Base-by-base conservation (phyloP, 768 basidiomycete species). In the Trametes meyenii region DNA sequence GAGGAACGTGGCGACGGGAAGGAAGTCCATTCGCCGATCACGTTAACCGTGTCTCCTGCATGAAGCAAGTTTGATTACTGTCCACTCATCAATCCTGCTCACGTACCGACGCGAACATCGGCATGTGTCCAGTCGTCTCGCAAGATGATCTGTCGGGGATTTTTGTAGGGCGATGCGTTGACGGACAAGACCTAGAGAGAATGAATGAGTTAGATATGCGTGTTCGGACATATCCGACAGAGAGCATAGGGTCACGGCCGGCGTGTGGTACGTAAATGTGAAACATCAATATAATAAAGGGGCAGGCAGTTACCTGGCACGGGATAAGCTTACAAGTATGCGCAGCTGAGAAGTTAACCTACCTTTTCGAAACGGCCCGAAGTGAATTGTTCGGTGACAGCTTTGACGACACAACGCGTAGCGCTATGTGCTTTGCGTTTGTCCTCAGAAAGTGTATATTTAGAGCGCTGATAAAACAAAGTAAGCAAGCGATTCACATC, bases 41-140 rank as follows among this genome's bases (percentile, higher is more conserved):
- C 77, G 72, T 96, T 96, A 64, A 96, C 76, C 39, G 80, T 82
- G 71, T 98, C 96, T 63, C 89, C 94, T 91, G 69, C 1, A 36
- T 24, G 12, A 36, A 16, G 50, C n/a, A 39, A 17, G 35, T 40
- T 21, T 33, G 40, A 48, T 11, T 46, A 6, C n/a, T 26, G 51
- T 21, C 50, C 24, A 42, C 44, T 8, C 14, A 43, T 35, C 17
- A n/a, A 29, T 55, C 3, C 6, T 7, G 8, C 6, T 35, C 17
- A 70, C 78, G 8, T 66, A 91, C 91, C 89, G 62, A 76, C 66
- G 8, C 80, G 80, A 51, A 92, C 75, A 49, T 86, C 83, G 8
- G 87, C 82, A 21, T 81, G 75, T 6, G 80, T 77, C 94, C 94
- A 97, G 64, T 95, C 91, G 60, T 94, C 90, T 35, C 76, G 80